phyloP scores from a whole-genome alignment of 2,329 filamentous ascomycete species.

The Diaporthe aspalathi region DNA sequence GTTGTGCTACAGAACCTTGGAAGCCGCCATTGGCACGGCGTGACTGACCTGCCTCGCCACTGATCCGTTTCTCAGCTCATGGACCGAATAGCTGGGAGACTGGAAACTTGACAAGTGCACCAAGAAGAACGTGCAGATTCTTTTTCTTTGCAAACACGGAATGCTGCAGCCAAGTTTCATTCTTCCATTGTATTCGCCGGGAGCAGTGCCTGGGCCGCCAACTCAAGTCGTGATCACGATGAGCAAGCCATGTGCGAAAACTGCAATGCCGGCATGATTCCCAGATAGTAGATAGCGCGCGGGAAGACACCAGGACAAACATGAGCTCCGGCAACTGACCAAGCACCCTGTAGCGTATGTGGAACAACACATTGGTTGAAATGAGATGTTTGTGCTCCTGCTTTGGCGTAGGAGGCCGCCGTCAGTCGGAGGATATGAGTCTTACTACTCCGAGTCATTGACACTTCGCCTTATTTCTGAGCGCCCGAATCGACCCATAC shows the following conservation, averaged over 20 bases:
- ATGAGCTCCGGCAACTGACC: not conserved
- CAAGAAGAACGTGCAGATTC: slow-evolving; percentile 8
- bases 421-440: not conserved
- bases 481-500: slow-evolving; percentile 17
- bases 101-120: not conserved
- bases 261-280: not conserved
- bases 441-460: slow-evolving; percentile 26
- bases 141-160: slow-evolving; percentile 9
- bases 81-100: slow-evolving; percentile 20
- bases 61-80: not conserved
- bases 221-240: not conserved
- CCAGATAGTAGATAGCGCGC: not conserved
- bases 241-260: slow-evolving; percentile 9
- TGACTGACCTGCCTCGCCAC: not conserved
- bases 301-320: not conserved
- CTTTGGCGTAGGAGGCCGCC: slow-evolving; percentile 5
- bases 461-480: slow-evolving; percentile 5
- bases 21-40: not conserved
- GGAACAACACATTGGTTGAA: slow-evolving; percentile 1
- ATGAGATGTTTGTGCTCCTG: slow-evolving; percentile 19
- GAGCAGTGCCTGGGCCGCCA: not conserved
- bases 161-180: slow-evolving; percentile 13
- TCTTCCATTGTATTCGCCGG: not conserved
- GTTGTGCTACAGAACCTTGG: slow-evolving; percentile 9
- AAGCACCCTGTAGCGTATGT: not conserved